phyloP scores from a whole-genome alignment of 257 asterid species.

The Solanum peruvianum region DNA sequence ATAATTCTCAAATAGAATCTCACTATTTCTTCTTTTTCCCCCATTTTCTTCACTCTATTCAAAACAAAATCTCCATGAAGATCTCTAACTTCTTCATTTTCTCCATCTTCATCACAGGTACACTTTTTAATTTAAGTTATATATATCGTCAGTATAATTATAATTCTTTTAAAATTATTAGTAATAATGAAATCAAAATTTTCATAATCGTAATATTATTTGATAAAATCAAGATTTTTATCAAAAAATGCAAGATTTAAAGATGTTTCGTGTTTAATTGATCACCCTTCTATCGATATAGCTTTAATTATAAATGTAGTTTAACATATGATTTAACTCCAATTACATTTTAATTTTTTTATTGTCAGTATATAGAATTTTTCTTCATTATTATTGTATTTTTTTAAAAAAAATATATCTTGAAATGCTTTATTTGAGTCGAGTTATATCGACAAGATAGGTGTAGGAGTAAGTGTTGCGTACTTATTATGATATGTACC shows the following conservation, averaged over 20 bases:
- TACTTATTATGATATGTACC: neutral
- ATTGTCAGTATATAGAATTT: too few relatives aligned
- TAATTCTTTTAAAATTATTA: neutral
- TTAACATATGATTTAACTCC: neutral
- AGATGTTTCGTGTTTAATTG: neutral
- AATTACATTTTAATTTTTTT: neutral
- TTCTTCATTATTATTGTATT: neutral
- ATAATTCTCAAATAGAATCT: neutral
- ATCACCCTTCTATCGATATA: neutral
- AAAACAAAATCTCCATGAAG: slow-evolving; percentile 20
- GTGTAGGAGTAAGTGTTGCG: too few relatives aligned
- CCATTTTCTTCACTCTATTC: neutral
- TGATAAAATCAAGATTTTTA: neutral
- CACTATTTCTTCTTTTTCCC: neutral
- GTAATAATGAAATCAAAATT: neutral
- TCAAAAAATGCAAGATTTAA: neutral
- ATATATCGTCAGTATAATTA: neutral
- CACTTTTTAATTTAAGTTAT: neutral
- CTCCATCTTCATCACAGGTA: slow-evolving; percentile 33
- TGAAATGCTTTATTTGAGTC: too few relatives aligned
- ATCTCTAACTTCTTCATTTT: slow-evolving; percentile 14
- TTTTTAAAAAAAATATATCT: neutral
- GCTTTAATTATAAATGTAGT: neutral
- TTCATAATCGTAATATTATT: accelerated
- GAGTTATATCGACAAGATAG: too few relatives aligned